These are phyloP conservation scores for Salicornia ramosissima DNA, from an alignment of 148 eudicot genomes.

Conservation along the genomic window DNA sequence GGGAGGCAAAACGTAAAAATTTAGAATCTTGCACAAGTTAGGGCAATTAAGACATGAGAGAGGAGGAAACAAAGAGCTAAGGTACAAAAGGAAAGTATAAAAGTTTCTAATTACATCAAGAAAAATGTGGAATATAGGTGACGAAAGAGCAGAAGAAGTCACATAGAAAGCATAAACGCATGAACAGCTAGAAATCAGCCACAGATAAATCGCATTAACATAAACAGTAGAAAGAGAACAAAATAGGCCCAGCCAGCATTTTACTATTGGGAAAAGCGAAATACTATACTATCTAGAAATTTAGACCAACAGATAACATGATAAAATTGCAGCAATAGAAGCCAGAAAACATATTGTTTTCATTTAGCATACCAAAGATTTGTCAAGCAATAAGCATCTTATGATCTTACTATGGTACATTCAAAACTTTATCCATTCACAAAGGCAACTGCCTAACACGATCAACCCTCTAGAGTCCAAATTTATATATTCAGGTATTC, in stretches of 20 bases:
- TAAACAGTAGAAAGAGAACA: not conserved
- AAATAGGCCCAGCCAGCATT: not conserved
- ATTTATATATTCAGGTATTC: not conserved
- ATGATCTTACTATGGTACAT: not conserved
- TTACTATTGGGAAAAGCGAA: not conserved
- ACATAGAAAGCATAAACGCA: conserved; percentile 18
- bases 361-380: not conserved
- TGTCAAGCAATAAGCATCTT: not conserved
- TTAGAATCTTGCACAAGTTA: not conserved
- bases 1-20: not conserved
- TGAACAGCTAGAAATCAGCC: conserved; percentile 15
- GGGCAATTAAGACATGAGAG: not conserved
- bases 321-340: not conserved
- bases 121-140: not conserved
- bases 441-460: not conserved
- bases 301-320: not conserved
- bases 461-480: not conserved
- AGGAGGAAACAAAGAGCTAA: not conserved
- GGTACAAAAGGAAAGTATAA: not conserved
- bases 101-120: not conserved
- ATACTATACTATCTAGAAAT: not conserved
- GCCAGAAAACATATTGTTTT: not conserved
- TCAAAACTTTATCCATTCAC: not conserved
- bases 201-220: conserved; percentile 1
- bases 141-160: conserved; percentile 7